Base-by-base conservation (phyloP, 1,139 yeast species). In the Debaryomyces robertsiae region DNA sequence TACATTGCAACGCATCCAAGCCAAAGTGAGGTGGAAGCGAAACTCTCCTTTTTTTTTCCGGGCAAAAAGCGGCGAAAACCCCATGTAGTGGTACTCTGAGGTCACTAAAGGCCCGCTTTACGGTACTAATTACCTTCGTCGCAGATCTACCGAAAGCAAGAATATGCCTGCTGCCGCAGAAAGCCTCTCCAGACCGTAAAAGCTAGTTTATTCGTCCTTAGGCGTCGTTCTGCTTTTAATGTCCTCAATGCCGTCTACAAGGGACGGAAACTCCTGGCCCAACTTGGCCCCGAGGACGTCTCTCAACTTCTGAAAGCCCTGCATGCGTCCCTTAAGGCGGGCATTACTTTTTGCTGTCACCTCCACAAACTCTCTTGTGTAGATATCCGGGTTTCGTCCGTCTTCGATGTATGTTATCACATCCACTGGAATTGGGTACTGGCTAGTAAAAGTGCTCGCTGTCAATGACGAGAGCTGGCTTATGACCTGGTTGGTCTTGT, bases 341-440 rank as follows among this genome's bases (percentile, higher is more conserved):
- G 95, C 97, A 60, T 93, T 93, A 45, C 90, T 83, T 53, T 88
- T 84, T 22, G 91, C 84, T 15, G 93, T 85, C 32, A 93, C 88
- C 60, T 93, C 98, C 9, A 91, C 89, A 64, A 93, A 93, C 63
- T 94, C 98, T 58, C 98, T 75, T 0, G 98, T 90, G 61, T 93
- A 93, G 36, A 93, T 91, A 58, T 93, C 98, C 0, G 99, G 98
- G 57, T 93, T 93, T 50, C 98, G 73, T 2, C 98, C 98, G 54
- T 90, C 95, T 58, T 93, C 98, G 34, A 93, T 88, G 58, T 93
- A 86, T 46, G 83, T 82, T 6, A 88, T 67, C 11, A 88, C 90
- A 55, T 88, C 96, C 34, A 84, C 60, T 0, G 96, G 95, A 2
- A 88, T 73, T 1, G 82, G 79, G 40, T 58, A 71, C 41, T 69